Evolutionary conservation across 2,329 filamentous ascomycete genomes (phyloP).

Genomic region (Curvularia lunata): DNA sequence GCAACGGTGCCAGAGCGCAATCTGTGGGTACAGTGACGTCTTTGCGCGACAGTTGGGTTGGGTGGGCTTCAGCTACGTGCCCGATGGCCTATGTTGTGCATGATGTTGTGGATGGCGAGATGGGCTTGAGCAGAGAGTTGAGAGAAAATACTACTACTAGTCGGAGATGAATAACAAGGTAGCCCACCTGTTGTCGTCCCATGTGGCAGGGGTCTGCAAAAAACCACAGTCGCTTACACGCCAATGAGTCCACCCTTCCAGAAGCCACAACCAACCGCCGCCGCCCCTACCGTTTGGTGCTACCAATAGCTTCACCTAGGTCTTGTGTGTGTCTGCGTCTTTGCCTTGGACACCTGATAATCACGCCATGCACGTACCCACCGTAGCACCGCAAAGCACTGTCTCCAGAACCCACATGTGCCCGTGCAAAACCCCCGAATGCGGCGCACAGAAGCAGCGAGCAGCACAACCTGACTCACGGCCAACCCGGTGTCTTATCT

Average conservation of each 20-base stretch:
- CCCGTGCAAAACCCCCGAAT: not conserved
- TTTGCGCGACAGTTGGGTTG: not conserved
- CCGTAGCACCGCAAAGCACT: not conserved
- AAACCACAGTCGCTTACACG: not conserved
- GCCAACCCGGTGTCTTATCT: not conserved
- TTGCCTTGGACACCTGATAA: not conserved
- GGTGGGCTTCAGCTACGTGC: too few relatives aligned
- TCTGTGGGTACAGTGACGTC: not conserved
- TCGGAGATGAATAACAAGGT: not conserved
- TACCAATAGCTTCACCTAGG: not conserved
- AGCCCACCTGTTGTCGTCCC: not conserved
- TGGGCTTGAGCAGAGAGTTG: not conserved
- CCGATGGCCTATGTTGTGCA: not conserved
- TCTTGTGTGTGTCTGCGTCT: not conserved
- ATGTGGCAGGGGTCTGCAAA: not conserved
- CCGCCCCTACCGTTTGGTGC: not conserved
- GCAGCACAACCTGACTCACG: not conserved
- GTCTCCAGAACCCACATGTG: not conserved
- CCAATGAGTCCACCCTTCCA: not conserved
- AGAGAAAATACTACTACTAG: not conserved
- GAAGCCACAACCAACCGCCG: not conserved
- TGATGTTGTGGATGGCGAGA: not conserved
- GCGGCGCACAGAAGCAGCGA: too few relatives aligned
- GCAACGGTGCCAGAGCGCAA: not conserved
- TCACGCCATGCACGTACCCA: slow-evolving; percentile 2